These are phyloP conservation scores for Diaporthe humulicola DNA, from an alignment of 2,329 filamentous ascomycete species.

Conservation along the genomic window DNA sequence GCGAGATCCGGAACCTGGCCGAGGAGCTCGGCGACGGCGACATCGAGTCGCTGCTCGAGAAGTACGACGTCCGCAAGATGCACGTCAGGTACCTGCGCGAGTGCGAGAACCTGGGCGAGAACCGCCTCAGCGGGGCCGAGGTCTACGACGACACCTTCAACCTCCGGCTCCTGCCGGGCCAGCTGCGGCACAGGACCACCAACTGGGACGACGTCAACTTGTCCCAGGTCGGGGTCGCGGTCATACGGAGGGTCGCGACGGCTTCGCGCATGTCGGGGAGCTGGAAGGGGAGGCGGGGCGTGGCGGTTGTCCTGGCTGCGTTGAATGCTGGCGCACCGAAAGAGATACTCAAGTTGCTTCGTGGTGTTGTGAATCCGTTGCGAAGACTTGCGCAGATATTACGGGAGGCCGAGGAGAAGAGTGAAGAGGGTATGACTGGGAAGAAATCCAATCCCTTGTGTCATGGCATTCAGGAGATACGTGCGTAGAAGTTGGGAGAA, in stretches of 20 bases:
- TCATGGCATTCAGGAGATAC: background rate
- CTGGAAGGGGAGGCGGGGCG: conserved; percentile 26
- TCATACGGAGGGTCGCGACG: background rate
- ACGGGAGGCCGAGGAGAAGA: background rate
- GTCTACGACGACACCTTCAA: conserved; percentile 10
- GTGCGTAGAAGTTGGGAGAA: background rate
- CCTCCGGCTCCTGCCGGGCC: background rate
- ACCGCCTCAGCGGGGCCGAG: background rate
- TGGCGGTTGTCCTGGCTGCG: conserved; percentile 4
- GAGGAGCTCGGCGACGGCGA: conserved; percentile 11
- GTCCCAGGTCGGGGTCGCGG: background rate
- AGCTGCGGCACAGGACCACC: background rate
- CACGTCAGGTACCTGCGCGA: background rate
- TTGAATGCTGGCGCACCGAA: conserved; percentile 29
- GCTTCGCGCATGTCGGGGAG: conserved; percentile 1
- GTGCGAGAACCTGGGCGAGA: background rate
- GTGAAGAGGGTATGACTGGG: background rate
- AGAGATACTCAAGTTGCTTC: background rate
- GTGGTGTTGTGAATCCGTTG: background rate
- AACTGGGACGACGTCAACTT: background rate
- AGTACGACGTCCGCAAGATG: conserved; percentile 16
- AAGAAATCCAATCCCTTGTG: background rate
- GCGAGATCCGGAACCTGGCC: conserved; percentile 21
- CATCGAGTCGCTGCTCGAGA: background rate
- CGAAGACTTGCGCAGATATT: background rate